A percentile compares a stretch with the other conserved stretches of the same genome.
Evolutionary conservation across 2,329 filamentous ascomycete genomes (phyloP).

Genomic region (Cytospora leucostoma): DNA sequence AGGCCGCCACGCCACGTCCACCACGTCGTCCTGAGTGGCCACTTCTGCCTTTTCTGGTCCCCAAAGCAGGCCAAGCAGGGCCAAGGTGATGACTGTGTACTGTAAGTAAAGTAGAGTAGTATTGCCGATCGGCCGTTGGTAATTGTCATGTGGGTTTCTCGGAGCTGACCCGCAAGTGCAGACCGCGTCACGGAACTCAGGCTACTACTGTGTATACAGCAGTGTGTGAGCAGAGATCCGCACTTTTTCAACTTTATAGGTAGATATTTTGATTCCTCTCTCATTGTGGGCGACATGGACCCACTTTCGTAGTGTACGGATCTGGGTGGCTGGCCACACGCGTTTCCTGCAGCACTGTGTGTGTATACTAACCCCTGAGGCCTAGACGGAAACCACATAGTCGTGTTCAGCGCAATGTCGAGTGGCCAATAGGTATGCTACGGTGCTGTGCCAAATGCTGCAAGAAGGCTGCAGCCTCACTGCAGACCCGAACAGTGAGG

Average conservation of each 20-base stretch:
- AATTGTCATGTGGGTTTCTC: not conserved
- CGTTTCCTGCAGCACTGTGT: not conserved
- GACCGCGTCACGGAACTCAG: not conserved
- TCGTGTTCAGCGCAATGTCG: not conserved
- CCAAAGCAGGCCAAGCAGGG: not conserved
- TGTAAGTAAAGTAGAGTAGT: too few species aligned
- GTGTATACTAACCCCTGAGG: not conserved
- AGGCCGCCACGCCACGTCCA: conserved; percentile 1
- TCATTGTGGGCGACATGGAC: not conserved
- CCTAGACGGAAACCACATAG: not conserved
- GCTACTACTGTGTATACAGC: not conserved
- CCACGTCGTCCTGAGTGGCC: not conserved
- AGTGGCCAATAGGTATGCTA: not conserved
- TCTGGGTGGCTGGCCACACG: not conserved
- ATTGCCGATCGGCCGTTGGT: not conserved
- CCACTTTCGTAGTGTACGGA: not conserved
- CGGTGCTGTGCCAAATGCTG: not conserved
- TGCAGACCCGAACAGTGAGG: not conserved
- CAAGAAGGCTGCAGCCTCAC: not conserved
- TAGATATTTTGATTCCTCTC: not conserved
- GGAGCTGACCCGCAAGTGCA: not conserved
- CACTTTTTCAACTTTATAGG: not conserved
- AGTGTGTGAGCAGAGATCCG: not conserved
- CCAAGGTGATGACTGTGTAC: not conserved
- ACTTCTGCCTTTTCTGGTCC: not conserved